Conservation (phyloP, 106 monocot species). For the Hemerocallis citrina region DNA sequence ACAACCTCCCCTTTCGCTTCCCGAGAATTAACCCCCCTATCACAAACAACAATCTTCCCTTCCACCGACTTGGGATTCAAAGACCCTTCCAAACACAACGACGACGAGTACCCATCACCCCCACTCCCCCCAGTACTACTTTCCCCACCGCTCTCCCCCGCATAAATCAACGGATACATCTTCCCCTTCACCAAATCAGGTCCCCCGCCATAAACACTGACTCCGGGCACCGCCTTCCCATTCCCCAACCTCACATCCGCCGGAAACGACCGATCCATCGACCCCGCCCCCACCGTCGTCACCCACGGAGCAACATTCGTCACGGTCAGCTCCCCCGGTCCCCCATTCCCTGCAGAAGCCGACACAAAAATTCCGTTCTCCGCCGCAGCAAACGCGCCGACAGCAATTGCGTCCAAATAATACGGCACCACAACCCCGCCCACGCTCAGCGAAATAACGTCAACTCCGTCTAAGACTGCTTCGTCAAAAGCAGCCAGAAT, state of each 20-base stretch:
- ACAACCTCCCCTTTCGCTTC: conserved; percentile 81
- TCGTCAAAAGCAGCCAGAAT: conserved; percentile 91
- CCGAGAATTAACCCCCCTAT: conserved; percentile 74
- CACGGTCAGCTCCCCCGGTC: conserved; percentile 71
- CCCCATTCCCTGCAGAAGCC: conserved; percentile 85
- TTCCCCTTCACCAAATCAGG: conserved; percentile 24
- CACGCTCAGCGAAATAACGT: conserved; percentile 73
- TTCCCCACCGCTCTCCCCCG: conserved; percentile 16
- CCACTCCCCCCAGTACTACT: conserved; percentile 40
- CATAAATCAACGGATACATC: conserved; percentile 54
- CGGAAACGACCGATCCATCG: conserved; percentile 91
- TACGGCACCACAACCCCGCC: conserved; percentile 87
- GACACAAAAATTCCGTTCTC: conserved; percentile 80
- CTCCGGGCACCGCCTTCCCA: conserved; percentile 47
- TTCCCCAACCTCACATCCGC: conserved; percentile 62
- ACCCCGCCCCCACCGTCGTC: conserved; percentile 85
- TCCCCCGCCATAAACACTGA: conserved; percentile 68
- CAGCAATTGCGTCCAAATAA: conserved; percentile 79
- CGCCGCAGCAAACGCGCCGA: conserved; percentile 68
- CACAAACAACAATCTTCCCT: conserved; percentile 61
- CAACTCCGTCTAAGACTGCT: conserved; percentile 67
- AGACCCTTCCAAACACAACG: conserved; percentile 84
- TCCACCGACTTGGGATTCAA: conserved; percentile 33
- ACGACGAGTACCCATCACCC: conserved; percentile 65
- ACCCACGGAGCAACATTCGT: conserved; percentile 93